Evolutionary conservation across 305 asterid genomes (phyloP).

Genomic region (Fraxinus ornus): DNA sequence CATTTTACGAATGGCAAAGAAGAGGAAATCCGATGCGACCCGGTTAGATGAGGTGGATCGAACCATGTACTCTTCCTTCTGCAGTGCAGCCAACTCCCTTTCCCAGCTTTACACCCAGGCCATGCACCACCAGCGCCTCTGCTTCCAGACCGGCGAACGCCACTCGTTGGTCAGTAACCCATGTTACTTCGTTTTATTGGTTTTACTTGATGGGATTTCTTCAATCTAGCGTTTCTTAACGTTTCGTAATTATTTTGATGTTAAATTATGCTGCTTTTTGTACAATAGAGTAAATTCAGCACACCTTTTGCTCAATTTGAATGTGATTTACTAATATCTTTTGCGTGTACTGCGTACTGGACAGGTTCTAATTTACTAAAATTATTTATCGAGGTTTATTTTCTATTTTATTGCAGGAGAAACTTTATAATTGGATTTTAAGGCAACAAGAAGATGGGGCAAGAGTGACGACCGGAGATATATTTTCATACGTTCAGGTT

Average conservation of each 20-base stretch:
- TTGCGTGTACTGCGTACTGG: not conserved
- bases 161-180: slow-evolving; percentile 47
- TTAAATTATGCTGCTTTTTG: not conserved
- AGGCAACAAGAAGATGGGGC: slow-evolving; percentile 89
- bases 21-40: slow-evolving; percentile 64
- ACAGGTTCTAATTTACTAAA: not conserved
- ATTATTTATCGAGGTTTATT: not conserved
- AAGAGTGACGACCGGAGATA: slow-evolving; percentile 63
- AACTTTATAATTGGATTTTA: slow-evolving; percentile 73
- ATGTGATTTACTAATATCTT: not conserved
- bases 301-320: not conserved
- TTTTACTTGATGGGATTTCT: not conserved
- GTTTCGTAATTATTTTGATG: not conserved
- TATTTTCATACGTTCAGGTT: slow-evolving; percentile 73
- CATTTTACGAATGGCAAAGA: slow-evolving; percentile 45
- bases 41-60: slow-evolving; percentile 64
- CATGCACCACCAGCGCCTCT: slow-evolving; percentile 54
- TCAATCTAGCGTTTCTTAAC: not conserved
- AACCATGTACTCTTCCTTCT: slow-evolving; percentile 53
- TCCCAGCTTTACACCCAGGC: slow-evolving; percentile 68
- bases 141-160: slow-evolving; percentile 63
- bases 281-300: not conserved
- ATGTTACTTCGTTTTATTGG: not conserved
- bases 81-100: slow-evolving; percentile 54
- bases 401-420: slow-evolving; percentile 48